Conservation (phyloP, 495 filamentous ascomycete species). For the Sporormia fimetaria region DNA sequence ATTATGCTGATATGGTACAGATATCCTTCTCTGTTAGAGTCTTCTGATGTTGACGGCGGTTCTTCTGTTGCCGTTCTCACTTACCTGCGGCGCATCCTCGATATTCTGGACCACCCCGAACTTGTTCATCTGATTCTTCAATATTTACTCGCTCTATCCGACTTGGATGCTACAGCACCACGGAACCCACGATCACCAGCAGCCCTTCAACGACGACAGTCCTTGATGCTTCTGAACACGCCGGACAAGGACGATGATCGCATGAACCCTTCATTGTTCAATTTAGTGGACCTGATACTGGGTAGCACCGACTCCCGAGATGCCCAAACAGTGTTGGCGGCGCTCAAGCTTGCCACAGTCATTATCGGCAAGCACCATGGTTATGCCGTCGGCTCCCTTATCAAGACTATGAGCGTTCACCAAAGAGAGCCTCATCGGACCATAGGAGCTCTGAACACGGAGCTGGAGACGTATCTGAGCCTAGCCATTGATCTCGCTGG, state of each 20-base stretch:
- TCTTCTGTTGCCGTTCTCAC: slow-evolving; percentile 93
- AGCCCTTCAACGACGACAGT: slow-evolving; percentile 64
- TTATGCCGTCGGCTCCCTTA: slow-evolving; percentile 66
- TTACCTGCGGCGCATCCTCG: slow-evolving; percentile 81
- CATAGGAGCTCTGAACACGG: slow-evolving; percentile 66
- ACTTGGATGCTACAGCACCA: slow-evolving; percentile 26
- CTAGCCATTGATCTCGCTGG: slow-evolving; percentile 62
- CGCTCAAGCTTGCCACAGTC: slow-evolving; percentile 70
- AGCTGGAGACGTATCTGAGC: slow-evolving; percentile 61
- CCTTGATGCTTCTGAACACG: slow-evolving; percentile 72
- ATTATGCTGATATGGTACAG: slow-evolving; percentile 35
- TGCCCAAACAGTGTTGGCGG: slow-evolving; percentile 77
- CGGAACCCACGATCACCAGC: slow-evolving; percentile 45
- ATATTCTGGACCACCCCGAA: slow-evolving; percentile 81
- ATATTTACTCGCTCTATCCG: slow-evolving; percentile 71
- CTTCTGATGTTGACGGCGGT: slow-evolving; percentile 90
- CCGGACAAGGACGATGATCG: slow-evolving; percentile 55
- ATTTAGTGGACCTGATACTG: slow-evolving; percentile 79
- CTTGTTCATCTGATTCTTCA: slow-evolving; percentile 88
- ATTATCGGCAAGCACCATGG: slow-evolving; percentile 78
- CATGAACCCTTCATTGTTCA: slow-evolving; percentile 80
- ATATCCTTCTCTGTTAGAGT: slow-evolving; percentile 91
- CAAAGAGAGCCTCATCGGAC: slow-evolving; percentile 47
- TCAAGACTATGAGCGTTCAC: slow-evolving; percentile 47
- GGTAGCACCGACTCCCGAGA: slow-evolving; percentile 75